Percentiles rank a stretch among this genome's conserved stretches.
Evolutionary conservation across 2,329 filamentous ascomycete species (phyloP).

Genomic region (Monosporascus sp.): DNA sequence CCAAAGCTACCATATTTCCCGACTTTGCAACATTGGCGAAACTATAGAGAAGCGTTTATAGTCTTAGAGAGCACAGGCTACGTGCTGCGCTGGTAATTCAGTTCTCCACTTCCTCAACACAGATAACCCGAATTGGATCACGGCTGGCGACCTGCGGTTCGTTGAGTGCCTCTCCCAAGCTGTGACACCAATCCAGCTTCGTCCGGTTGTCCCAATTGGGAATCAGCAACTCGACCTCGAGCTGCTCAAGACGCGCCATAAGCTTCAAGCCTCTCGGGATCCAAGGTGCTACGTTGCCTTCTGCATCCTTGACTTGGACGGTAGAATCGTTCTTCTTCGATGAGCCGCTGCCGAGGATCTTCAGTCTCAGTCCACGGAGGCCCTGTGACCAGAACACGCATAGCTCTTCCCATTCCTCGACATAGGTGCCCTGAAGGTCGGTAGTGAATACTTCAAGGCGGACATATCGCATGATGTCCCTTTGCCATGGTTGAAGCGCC

Average conservation of each 20-base stretch:
- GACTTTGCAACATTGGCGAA: too few species aligned
- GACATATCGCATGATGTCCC: slow-evolving; percentile 29
- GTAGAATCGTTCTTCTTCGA: neutral
- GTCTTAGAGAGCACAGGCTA: too few species aligned
- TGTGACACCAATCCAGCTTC: slow-evolving; percentile 29
- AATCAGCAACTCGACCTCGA: slow-evolving; percentile 36
- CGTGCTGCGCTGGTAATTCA: neutral
- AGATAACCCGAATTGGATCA: slow-evolving; percentile 10
- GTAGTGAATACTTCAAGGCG: slow-evolving; percentile 33
- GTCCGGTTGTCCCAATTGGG: slow-evolving; percentile 21
- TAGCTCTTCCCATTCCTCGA: slow-evolving; percentile 28
- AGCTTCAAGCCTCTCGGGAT: slow-evolving; percentile 25
- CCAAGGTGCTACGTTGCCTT: slow-evolving; percentile 13
- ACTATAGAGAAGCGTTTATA: too few species aligned
- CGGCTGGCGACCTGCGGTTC: neutral
- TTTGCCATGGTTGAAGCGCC: slow-evolving; percentile 35
- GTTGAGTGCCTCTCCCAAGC: slow-evolving; percentile 22
- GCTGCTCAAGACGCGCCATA: slow-evolving; percentile 24
- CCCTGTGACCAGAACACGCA: slow-evolving; percentile 28
- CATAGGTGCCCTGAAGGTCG: slow-evolving; percentile 26
- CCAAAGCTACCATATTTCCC: too few species aligned
- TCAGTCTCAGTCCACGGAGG: slow-evolving; percentile 32
- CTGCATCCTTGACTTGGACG: slow-evolving; percentile 3
- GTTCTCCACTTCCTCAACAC: slow-evolving; percentile 6
- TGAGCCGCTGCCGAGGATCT: slow-evolving; percentile 23